phyloP scores from a whole-genome alignment of 805 yeast genomes.

The Metschnikowia bowlesiae region DNA sequence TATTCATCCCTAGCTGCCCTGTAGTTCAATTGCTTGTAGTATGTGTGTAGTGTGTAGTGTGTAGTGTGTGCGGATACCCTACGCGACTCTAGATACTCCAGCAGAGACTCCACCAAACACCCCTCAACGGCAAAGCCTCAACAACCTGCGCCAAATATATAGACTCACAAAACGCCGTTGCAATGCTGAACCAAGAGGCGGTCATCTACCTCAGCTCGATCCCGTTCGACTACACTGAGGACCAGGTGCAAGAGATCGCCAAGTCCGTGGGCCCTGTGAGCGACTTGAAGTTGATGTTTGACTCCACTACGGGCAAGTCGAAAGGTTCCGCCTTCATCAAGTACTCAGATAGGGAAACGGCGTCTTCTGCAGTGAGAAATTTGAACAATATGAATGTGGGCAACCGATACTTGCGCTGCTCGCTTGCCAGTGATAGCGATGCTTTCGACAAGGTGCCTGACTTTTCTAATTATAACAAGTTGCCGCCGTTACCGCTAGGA shows the following conservation, averaged over 20 bases:
- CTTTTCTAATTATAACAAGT: conserved; percentile 20
- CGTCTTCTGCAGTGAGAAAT: conserved; percentile 86
- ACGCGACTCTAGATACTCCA: no score
- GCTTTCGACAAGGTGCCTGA: conserved; percentile 17
- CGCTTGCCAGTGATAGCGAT: conserved; percentile 54
- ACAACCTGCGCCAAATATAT: background rate
- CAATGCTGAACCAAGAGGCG: conserved; percentile 11
- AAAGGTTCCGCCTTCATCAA: conserved; percentile 89
- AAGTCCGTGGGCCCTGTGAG: conserved; percentile 84
- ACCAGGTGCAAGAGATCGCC: conserved; percentile 84
- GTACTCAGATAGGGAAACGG: conserved; percentile 78
- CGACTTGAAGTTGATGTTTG: conserved; percentile 71
- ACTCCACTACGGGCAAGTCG: conserved; percentile 83
- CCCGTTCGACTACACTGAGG: conserved; percentile 92
- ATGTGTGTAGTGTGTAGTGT: no score
- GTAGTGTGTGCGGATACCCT: no score
- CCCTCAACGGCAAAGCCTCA: no score
- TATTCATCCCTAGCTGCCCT: no score
- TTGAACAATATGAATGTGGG: conserved; percentile 76
- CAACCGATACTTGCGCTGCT: conserved; percentile 65
- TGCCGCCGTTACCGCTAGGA: conserved; percentile 41
- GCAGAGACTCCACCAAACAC: no score
- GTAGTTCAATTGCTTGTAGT: no score
- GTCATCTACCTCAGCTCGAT: conserved; percentile 75
- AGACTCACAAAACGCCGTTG: background rate